Evolutionary conservation across 2,329 filamentous ascomycete species (phyloP).

Genomic region (Penicillium sp.): DNA sequence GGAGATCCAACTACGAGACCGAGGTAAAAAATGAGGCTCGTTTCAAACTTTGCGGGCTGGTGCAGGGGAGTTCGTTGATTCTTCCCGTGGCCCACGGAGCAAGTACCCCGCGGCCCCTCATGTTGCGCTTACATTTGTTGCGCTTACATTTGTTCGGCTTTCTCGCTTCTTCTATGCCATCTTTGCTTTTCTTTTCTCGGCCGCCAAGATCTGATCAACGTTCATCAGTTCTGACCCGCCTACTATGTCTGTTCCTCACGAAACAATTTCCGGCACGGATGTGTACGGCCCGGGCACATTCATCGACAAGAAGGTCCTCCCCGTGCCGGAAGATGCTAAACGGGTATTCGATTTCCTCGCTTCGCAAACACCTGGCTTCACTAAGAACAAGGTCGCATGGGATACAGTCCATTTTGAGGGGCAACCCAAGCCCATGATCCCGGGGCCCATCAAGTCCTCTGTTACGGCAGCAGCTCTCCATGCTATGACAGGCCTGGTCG

Average conservation of each 20-base stretch:
- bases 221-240: not conserved
- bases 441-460: not conserved
- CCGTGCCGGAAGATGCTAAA: not conserved
- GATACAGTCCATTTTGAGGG: not conserved
- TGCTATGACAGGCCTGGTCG: not conserved
- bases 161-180: not conserved
- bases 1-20: not conserved
- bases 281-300: not conserved
- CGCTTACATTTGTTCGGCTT: not conserved
- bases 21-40: too few species aligned
- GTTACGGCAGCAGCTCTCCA: not conserved
- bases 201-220: not conserved
- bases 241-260: not conserved
- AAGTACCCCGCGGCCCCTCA: not conserved
- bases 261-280: not conserved
- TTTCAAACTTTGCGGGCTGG: too few species aligned
- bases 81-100: not conserved
- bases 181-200: not conserved
- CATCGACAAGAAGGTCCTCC: not conserved
- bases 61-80: too few species aligned
- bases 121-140: not conserved
- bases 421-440: not conserved
- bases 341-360: not conserved
- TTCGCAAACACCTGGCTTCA: not conserved
- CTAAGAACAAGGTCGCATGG: not conserved